A percentile compares a stretch with the other conserved stretches of the same genome.
Evolutionary conservation across 1,284 basidiomycete species (phyloP).

Genomic region (Schizophyllum commune): DNA sequence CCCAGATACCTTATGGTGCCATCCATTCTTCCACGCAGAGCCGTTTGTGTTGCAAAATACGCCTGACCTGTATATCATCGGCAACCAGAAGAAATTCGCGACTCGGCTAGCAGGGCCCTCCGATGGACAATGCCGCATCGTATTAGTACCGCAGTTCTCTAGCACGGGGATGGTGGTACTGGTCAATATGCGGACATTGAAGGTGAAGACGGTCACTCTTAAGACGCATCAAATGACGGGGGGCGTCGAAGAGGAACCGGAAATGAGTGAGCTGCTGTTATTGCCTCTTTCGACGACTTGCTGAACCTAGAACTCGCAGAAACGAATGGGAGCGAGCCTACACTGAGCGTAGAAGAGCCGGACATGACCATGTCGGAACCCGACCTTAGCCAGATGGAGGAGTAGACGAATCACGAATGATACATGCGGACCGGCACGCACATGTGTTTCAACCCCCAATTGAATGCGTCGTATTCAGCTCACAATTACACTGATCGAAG

Average conservation of each 20-base stretch:
- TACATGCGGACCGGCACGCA: background rate
- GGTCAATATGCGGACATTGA: constrained; percentile 45
- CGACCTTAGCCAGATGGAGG: background rate
- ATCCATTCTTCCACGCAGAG: constrained; percentile 84
- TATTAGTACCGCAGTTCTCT: constrained; percentile 82
- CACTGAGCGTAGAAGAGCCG: background rate
- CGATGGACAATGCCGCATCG: constrained; percentile 52
- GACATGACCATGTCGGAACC: background rate
- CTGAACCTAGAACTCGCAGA: background rate
- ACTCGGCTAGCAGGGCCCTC: constrained; percentile 49
- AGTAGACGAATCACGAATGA: background rate
- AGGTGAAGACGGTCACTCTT: constrained; percentile 39
- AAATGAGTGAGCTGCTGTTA: constrained; percentile 16
- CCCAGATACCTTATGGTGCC: constrained; percentile 98
- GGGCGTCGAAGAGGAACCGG: constrained; percentile 17
- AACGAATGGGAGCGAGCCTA: background rate
- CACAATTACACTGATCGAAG: too few species aligned
- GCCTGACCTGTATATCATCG: constrained; percentile 89
- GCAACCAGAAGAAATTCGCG: constrained; percentile 81
- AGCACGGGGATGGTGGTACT: constrained; percentile 55
- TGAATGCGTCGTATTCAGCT: too few species aligned
- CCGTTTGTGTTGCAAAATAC: constrained; percentile 84
- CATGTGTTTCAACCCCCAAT: too few species aligned
- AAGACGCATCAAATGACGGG: constrained; percentile 28
- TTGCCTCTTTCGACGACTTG: background rate